Evolutionary conservation across 441 rosid genomes (phyloP).

Genomic region (Iberis amara): DNA sequence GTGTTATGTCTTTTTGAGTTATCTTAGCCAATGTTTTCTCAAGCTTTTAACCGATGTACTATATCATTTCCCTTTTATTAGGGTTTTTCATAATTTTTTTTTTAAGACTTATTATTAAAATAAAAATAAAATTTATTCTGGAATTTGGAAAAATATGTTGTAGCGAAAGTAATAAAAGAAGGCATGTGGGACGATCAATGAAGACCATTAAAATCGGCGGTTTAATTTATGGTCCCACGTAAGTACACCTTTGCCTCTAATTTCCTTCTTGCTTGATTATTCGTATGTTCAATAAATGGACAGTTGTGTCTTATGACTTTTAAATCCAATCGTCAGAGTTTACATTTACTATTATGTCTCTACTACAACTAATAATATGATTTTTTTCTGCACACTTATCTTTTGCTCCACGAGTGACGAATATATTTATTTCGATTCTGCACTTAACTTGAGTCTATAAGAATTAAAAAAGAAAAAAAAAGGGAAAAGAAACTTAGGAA

Average conservation of each 20-base stretch:
- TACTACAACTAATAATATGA: constrained; percentile 18
- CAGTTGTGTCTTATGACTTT: constrained; percentile 24
- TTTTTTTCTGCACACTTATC: constrained; percentile 1
- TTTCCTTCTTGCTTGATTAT: not conserved
- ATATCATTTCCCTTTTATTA: too few species aligned
- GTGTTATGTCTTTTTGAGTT: too few species aligned
- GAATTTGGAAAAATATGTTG: too few species aligned
- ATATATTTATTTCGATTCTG: constrained; percentile 1
- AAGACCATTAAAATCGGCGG: constrained; percentile 20
- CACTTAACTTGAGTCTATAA: too few species aligned
- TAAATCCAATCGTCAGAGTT: constrained; percentile 16
- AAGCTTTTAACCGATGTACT: too few species aligned
- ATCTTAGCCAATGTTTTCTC: too few species aligned
- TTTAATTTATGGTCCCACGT: constrained; percentile 26
- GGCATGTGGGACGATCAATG: constrained; percentile 27
- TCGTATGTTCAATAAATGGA: constrained; percentile 17
- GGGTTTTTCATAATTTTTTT: too few species aligned
- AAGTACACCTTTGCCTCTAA: constrained; percentile 13
- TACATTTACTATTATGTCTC: constrained; percentile 23
- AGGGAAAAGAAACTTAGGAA: not conserved
- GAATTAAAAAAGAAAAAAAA: too few species aligned
- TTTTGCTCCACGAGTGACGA: constrained; percentile 23
- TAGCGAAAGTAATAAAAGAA: constrained; percentile 19
- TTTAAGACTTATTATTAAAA: too few species aligned
- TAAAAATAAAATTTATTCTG: too few species aligned